Conservation (phyloP, 768 basidiomycete genomes). For the Plicaturopsis crispa region DNA sequence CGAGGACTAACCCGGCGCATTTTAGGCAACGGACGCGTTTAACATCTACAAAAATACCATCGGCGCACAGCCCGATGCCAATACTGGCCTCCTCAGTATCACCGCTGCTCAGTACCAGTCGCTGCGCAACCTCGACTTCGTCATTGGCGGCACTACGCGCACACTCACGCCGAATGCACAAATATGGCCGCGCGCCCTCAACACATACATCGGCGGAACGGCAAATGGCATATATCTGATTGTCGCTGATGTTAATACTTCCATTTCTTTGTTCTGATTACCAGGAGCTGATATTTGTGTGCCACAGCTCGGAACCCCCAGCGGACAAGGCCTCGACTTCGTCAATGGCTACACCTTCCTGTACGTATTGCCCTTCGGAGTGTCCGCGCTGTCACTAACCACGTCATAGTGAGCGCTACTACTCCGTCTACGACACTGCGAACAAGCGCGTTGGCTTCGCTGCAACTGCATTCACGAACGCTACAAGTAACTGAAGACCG, state of each 20-base stretch:
- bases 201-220: slow-evolving; percentile 34
- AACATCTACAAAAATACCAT: background rate
- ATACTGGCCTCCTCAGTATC: slow-evolving; percentile 49
- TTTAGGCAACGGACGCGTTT: background rate
- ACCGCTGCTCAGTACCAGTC: slow-evolving; percentile 41
- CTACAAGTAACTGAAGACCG: slow-evolving; percentile 35
- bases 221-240: slow-evolving; percentile 28
- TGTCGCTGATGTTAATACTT: slow-evolving; percentile 13
- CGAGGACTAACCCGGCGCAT: slow-evolving; percentile 12
- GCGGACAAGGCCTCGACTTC: slow-evolving; percentile 27
- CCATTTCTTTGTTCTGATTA: background rate
- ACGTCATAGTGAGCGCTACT: slow-evolving; percentile 55
- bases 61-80: background rate
- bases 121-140: slow-evolving; percentile 52
- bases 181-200: slow-evolving; percentile 33
- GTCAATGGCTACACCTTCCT: slow-evolving; percentile 22
- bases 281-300: background rate
- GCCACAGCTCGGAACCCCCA: slow-evolving; percentile 8
- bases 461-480: slow-evolving; percentile 39
- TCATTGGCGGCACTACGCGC: slow-evolving; percentile 34
- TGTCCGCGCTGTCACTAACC: slow-evolving; percentile 25
- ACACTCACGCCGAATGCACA: slow-evolving; percentile 35
- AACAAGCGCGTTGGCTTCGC: slow-evolving; percentile 52
- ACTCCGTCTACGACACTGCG: slow-evolving; percentile 55
- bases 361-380: slow-evolving; percentile 3